phyloP scores from a whole-genome alignment of 345 rosid species.

The Carallia pectinifolia region DNA sequence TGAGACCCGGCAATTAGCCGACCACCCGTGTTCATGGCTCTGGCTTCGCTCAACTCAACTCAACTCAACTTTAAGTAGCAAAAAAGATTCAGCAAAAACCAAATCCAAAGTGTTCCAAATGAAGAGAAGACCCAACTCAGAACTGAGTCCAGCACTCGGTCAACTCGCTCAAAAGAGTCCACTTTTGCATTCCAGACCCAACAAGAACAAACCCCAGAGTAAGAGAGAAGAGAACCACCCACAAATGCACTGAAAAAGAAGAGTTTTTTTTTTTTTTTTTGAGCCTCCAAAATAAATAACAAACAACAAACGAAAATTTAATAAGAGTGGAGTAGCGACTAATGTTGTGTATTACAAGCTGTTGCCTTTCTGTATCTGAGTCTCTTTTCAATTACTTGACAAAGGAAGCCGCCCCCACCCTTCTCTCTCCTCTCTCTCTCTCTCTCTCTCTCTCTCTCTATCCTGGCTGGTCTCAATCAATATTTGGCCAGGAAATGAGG shows the following conservation, averaged over 20 bases:
- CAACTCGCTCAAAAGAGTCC: constrained; percentile 7
- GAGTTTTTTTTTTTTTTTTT: background rate
- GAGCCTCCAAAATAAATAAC: background rate
- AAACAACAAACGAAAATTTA: too few relatives aligned
- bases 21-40: constrained; percentile 79
- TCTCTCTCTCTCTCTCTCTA: background rate
- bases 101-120: constrained; percentile 10
- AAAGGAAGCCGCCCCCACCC: background rate
- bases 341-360: background rate
- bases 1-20: constrained; percentile 95
- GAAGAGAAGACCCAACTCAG: constrained; percentile 13
- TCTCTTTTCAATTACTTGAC: background rate
- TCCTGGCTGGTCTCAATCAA: constrained; percentile 21
- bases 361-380: background rate
- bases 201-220: background rate
- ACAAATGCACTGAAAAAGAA: background rate
- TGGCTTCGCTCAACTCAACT: background rate
- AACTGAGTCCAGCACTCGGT: constrained; percentile 6
- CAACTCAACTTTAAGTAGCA: constrained; percentile 10
- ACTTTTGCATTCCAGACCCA: background rate
- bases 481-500: background rate
- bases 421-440: background rate
- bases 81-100: constrained; percentile 8
- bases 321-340: background rate
- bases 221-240: background rate